Conservation (phyloP, 345 rosid genomes). For the Pistacia atlantica region DNA sequence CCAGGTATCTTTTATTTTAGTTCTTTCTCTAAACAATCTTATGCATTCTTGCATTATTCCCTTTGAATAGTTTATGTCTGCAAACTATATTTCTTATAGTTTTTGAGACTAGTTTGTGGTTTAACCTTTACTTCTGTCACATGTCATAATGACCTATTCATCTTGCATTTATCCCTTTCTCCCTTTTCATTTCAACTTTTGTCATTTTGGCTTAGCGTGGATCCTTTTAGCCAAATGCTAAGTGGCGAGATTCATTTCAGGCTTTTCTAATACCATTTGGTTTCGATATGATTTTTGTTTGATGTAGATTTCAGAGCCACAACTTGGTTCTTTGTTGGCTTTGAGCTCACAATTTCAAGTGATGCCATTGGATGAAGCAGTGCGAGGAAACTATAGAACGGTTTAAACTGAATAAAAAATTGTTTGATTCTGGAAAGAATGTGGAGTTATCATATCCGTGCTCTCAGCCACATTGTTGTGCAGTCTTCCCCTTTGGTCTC, state of each 20-base stretch:
- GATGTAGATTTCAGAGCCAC: constrained; percentile 69
- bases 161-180: background rate
- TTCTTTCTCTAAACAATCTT: background rate
- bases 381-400: constrained; percentile 69
- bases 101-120: background rate
- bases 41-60: background rate
- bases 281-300: constrained; percentile 7
- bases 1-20: constrained; percentile 47
- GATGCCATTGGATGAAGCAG: constrained; percentile 66
- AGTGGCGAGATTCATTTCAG: background rate
- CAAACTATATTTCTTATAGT: background rate
- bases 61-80: constrained; percentile 3
- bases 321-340: constrained; percentile 59
- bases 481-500: constrained; percentile 61
- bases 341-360: constrained; percentile 71
- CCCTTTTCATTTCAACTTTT: background rate
- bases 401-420: constrained; percentile 53
- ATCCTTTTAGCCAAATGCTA: background rate
- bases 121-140: background rate
- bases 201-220: background rate
- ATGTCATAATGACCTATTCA: background rate
- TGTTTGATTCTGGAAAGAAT: constrained; percentile 51
- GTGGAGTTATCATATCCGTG: constrained; percentile 66
- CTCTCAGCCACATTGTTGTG: constrained; percentile 44
- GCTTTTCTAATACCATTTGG: constrained; percentile 3